Evolutionary conservation across 2,329 filamentous ascomycete genomes (phyloP).

Genomic region (Phoma herbarum): DNA sequence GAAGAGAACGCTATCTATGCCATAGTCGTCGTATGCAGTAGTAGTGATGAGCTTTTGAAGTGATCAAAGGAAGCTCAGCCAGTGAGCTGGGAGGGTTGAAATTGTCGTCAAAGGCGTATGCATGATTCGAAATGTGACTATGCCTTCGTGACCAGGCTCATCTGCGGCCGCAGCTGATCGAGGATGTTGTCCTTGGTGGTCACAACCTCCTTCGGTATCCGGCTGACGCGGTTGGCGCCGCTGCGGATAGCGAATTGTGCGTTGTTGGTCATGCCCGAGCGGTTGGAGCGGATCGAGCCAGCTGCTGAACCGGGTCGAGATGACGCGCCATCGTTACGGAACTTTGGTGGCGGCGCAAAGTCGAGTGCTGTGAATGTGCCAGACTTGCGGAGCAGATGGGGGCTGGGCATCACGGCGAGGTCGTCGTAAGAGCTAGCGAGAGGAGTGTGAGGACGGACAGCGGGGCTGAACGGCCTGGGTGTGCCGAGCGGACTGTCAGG

Average conservation of each 20-base stretch:
- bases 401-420: constrained; percentile 83
- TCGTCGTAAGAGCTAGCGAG: constrained; percentile 88
- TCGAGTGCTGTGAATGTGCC: constrained; percentile 80
- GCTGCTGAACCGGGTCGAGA: constrained; percentile 53
- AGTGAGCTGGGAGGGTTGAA: constrained; percentile 39
- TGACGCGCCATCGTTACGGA: constrained; percentile 59
- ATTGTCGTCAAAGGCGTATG: constrained; percentile 37
- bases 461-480: constrained; percentile 75
- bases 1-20: constrained; percentile 7
- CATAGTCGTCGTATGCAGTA: constrained; percentile 25
- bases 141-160: constrained; percentile 57
- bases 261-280: constrained; percentile 77
- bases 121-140: constrained; percentile 27
- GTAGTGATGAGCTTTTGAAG: constrained; percentile 35
- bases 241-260: constrained; percentile 75
- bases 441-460: constrained; percentile 77
- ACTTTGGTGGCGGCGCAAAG: constrained; percentile 80
- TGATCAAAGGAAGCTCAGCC: constrained; percentile 39
- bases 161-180: constrained; percentile 64
- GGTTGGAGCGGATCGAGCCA: constrained; percentile 70
- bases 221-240: constrained; percentile 86
- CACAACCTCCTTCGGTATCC: constrained; percentile 81
- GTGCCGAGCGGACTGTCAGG: constrained; percentile 68
- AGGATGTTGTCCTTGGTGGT: constrained; percentile 76
- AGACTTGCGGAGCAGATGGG: constrained; percentile 79